A percentile compares a stretch with the other conserved stretches of the same genome.
These are phyloP conservation scores for Aschersonia sp. DNA, from an alignment of 2,329 filamentous ascomycete species.

Conservation along the genomic window DNA sequence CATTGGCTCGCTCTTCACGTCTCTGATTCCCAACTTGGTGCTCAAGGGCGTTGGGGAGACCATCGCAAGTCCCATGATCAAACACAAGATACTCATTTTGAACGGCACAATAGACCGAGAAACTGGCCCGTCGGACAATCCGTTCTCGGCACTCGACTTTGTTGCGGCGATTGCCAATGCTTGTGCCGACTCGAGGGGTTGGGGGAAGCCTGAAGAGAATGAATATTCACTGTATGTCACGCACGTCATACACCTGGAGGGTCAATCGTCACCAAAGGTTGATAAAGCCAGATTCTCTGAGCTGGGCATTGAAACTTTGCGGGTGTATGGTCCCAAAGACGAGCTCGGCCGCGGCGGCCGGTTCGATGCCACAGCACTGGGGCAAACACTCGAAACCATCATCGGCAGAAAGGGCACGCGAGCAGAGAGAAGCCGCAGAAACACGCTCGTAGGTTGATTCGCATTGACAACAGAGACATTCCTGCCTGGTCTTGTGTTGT, in stretches of 20 bases:
- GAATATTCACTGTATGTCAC: constrained; percentile 60
- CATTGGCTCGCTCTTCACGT: constrained; percentile 89
- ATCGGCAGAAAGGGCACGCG: constrained; percentile 40
- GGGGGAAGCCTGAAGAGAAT: constrained; percentile 19
- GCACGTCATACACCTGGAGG: constrained; percentile 69
- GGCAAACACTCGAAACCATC: constrained; percentile 62
- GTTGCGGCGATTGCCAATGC: constrained; percentile 65
- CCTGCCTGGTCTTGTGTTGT: background rate
- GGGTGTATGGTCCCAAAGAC: constrained; percentile 56
- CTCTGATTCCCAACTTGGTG: constrained; percentile 69
- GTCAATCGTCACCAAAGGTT: constrained; percentile 52
- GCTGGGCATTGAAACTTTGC: constrained; percentile 63
- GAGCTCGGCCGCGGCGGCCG: constrained; percentile 28
- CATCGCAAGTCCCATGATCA: constrained; percentile 24
- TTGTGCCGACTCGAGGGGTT: constrained; percentile 49
- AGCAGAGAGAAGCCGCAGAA: constrained; percentile 25
- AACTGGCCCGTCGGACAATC: constrained; percentile 52
- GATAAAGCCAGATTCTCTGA: constrained; percentile 46
- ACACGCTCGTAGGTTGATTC: constrained; percentile 24
- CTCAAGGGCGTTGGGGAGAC: constrained; percentile 57
- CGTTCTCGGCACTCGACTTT: constrained; percentile 68
- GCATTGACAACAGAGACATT: background rate
- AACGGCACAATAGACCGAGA: constrained; percentile 79
- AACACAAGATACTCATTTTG: constrained; percentile 67
- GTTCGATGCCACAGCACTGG: constrained; percentile 65